Evolutionary conservation across 306 rosid species (phyloP), one percentile per base, ranked within the genome.

Genomic region (Notholithocarpus densiflorus): DNA sequence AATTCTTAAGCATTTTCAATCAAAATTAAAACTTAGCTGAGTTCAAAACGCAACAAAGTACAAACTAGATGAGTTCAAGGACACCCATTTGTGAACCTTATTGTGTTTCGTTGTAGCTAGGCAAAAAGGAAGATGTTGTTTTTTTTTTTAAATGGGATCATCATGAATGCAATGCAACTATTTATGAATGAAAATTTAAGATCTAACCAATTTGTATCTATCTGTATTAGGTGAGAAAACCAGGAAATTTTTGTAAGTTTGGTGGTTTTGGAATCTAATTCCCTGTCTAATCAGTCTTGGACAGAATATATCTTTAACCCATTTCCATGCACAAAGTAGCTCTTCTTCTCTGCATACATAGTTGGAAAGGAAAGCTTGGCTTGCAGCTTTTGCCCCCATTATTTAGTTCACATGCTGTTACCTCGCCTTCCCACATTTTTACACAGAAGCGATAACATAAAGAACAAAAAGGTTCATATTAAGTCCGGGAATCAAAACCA

Each of bases 231-330:
- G 23, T 65, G 15, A 31, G 52, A 23, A 75, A 45, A 75, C 15
- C 21, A 15, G 18, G 20, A 73, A 77, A 45, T 34, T 37, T 19
- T 43, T 72, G 72, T 9, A 62, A 71, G 82, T 83, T 79, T 76
- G 74, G 82, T 77, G 86, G 77, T 60, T 69, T 80, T n/a, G 89
- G 87, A 86, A 86, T 86, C 89, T 86, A 86, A 82, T 86, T 82
- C 89, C 88, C 81, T 60, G 72, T 80, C 89, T 76, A 77, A 77
- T 82, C 89, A 80, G 77, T 77, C 84, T 82, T 74, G 74, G 79
- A 29, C 77, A 83, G 89, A 83, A 86, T 80, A 86, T 77, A 77
- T 82, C 82, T 86, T 82, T 82, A 77, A 77, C 87, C 81, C 84
- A 80, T 80, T 80, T 80, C 66, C 87, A 82, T 80, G 85, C 87